A percentile compares a stretch with the other conserved stretches of the same genome.
Evolutionary conservation across 805 yeast species (phyloP).

Genomic region (Cyberlindnera veronae): DNA sequence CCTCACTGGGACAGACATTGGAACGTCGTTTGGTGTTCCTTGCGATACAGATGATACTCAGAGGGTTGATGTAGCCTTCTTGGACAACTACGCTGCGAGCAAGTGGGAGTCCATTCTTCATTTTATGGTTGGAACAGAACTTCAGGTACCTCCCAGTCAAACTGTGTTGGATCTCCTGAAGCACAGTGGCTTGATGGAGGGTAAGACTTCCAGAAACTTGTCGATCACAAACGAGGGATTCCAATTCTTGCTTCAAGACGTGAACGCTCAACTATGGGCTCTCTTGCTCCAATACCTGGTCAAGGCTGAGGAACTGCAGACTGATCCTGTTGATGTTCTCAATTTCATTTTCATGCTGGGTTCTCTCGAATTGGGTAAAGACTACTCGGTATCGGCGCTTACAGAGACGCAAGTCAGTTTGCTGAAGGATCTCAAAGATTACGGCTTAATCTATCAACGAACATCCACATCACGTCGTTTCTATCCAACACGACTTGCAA

Average conservation of each 20-base stretch:
- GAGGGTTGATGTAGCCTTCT: slow-evolving; percentile 56
- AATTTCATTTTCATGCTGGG: slow-evolving; percentile 93
- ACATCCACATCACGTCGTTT: slow-evolving; percentile 58
- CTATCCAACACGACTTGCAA: slow-evolving; percentile 88
- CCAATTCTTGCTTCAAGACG: slow-evolving; percentile 89
- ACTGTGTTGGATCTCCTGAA: slow-evolving; percentile 75
- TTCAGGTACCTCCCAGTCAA: slow-evolving; percentile 64
- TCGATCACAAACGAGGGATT: slow-evolving; percentile 88
- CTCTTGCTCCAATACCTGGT: slow-evolving; percentile 81
- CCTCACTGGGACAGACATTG: slow-evolving; percentile 69
- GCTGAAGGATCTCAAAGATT: slow-evolving; percentile 87
- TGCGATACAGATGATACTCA: slow-evolving; percentile 53
- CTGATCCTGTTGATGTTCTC: slow-evolving; percentile 95
- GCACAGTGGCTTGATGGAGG: slow-evolving; percentile 87
- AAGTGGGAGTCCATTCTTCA: slow-evolving; percentile 96
- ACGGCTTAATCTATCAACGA: slow-evolving; percentile 80
- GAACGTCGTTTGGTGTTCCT: slow-evolving; percentile 75
- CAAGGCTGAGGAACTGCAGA: slow-evolving; percentile 75
- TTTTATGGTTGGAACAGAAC: slow-evolving; percentile 94
- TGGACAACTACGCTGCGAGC: slow-evolving; percentile 75
- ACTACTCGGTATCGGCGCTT: slow-evolving; percentile 67
- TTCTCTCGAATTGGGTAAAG: slow-evolving; percentile 85
- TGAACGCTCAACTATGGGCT: slow-evolving; percentile 94
- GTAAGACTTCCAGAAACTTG: slow-evolving; percentile 40
- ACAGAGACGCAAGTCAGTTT: slow-evolving; percentile 79